Conservation (phyloP, 2,329 filamentous ascomycete species). For the Sporothrix mexicana region DNA sequence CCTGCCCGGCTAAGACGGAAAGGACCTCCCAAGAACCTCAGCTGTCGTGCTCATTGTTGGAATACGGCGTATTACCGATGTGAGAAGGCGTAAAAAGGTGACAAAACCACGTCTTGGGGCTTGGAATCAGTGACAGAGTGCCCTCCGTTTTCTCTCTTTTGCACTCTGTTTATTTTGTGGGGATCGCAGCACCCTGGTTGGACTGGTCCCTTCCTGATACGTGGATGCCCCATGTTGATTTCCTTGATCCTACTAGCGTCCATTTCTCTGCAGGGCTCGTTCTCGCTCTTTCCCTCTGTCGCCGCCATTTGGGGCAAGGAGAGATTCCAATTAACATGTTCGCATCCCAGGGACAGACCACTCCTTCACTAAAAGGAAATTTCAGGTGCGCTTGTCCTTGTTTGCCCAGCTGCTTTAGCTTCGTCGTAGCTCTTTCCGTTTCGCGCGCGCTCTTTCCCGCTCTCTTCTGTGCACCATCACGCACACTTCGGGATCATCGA, state of each 20-base stretch:
- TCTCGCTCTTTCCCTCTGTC: neutral
- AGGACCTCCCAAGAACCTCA: neutral
- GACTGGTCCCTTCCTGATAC: constrained; percentile 1
- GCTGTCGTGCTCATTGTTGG: constrained; percentile 10
- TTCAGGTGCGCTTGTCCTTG: constrained; percentile 22
- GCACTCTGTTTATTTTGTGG: constrained; percentile 26
- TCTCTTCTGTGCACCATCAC: neutral
- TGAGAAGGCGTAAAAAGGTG: constrained; percentile 8
- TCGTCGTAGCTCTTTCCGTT: constrained; percentile 18
- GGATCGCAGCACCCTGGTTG: neutral
- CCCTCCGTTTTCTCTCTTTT: neutral
- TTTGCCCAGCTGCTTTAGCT: constrained; percentile 7
- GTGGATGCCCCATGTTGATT: constrained; percentile 8
- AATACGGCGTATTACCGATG: neutral
- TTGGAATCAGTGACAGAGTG: constrained; percentile 26
- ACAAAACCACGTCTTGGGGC: constrained; percentile 5
- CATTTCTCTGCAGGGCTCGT: constrained; percentile 10
- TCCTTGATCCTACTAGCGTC: constrained; percentile 24
- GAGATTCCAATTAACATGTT: neutral
- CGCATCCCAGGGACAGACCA: neutral
- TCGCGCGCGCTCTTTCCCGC: neutral
- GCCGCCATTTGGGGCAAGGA: neutral
- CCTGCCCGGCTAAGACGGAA: constrained; percentile 12
- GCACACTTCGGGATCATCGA: constrained; percentile 23
- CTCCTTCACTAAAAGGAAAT: constrained; percentile 13